Evolutionary conservation across 306 rosid genomes (phyloP), one percentile per base, ranked within the genome.

Genomic region (Calophaca sinica): DNA sequence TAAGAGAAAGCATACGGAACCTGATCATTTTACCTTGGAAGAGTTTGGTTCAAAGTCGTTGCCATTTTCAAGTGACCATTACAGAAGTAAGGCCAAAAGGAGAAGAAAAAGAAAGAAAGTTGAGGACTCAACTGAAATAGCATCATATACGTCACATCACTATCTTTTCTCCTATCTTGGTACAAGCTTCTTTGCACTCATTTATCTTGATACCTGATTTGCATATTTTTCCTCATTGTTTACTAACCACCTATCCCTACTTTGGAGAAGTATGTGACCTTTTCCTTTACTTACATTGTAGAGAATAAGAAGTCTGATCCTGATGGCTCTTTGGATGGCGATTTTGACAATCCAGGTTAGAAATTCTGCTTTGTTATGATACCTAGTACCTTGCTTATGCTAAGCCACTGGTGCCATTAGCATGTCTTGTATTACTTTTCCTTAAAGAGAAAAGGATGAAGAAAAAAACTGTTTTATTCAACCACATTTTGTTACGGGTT

Each of bases 21-120:
- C 77, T 7, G 80, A 80, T 69, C 80, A 78, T 63, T 62, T 75
- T 74, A 72, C 73, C 48, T 9, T 81, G 11, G 88, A 84, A 57
- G 93, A 75, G 75, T 68, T 36, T 70, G 86, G 91, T 72, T 91
- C 93, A 5, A 94, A 81, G 83, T 90, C 99, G 35, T 72, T 87
- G 76, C 91, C 93, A 62, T 87, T 89, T 80, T 52, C 89, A 31
- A 72, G 76, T 76, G 70, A 80, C 60, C 74, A 14, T 52, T 61
- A 53, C 33, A 72, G 82, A 78, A 70, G 72, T 51, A 86, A 81
- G 71, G 79, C 89, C 51, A 75, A 73, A 78, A 85, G 48, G 81
- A 89, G 99, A 90, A 86, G 88, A 80, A 87, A 76, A 83, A 85
- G 98, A 79, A 92, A 88, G 86, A 90, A 80, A 82, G 81, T 84